Conservation (phyloP, 1,139 yeast genomes). For the Candida sp. region DNA sequence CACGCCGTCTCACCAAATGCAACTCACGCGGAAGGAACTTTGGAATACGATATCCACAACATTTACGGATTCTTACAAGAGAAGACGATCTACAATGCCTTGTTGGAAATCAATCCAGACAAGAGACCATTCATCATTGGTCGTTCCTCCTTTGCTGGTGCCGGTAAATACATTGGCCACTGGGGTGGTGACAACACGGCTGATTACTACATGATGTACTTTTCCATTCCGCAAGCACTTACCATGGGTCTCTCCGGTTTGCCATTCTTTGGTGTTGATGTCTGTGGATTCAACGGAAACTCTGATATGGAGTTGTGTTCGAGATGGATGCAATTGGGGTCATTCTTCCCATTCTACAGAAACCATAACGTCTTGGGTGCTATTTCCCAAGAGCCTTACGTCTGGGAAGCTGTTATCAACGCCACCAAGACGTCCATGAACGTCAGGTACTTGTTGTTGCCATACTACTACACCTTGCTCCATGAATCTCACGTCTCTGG, state of each 20-base stretch:
- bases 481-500: constrained; percentile 25
- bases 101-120: constrained; percentile 19
- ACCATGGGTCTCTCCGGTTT: constrained; percentile 24
- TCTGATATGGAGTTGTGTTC: constrained; percentile 25
- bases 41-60: constrained; percentile 30
- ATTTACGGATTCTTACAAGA: constrained; percentile 23
- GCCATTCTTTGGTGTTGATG: constrained; percentile 28
- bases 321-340: constrained; percentile 29
- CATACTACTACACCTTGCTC: constrained; percentile 25
- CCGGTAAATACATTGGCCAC: constrained; percentile 23
- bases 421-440: constrained; percentile 23
- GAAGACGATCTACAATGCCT: constrained; percentile 22
- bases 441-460: constrained; percentile 23
- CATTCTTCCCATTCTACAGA: constrained; percentile 28
- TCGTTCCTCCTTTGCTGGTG: constrained; percentile 23
- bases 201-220: constrained; percentile 22
- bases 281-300: constrained; percentile 27
- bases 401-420: constrained; percentile 22
- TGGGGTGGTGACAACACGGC: constrained; percentile 29
- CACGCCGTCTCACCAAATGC: constrained; percentile 33
- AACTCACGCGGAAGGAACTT: constrained; percentile 31
- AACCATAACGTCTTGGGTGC: constrained; percentile 25
- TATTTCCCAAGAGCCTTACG: constrained; percentile 25
- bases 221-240: constrained; percentile 27
- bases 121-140: constrained; percentile 25